Base-by-base conservation (phyloP, 139 green algal species). In the Chlamydomonas sp. region DNA sequence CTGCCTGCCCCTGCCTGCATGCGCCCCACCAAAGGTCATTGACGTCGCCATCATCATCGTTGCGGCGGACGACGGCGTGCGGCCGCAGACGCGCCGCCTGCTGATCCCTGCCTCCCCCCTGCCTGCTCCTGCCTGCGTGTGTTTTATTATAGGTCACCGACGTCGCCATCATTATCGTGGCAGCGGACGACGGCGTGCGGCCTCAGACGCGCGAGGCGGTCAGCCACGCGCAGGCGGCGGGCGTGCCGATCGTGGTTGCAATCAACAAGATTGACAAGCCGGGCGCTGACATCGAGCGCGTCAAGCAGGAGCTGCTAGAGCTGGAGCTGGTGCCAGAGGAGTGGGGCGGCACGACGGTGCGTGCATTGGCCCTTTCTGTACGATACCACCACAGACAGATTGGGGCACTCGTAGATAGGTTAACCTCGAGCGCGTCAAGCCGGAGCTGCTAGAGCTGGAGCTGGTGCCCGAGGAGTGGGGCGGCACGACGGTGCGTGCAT, bases 21-120 rank as follows among this genome's bases (percentile, higher is more conserved):
- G n/a, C n/a, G n/a, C n/a, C n/a, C n/a, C n/a, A n/a, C n/a, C n/a
- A n/a, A n/a, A n/a, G 71, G 92, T 98, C 26, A 99, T 93, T 0
- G 95, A 99, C 79, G 87, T 98, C 29, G 95, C 93, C 5, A 85
- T 99, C 73, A 90, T 99, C 72, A 93, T 98, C 31, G 90, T 98
- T 37, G 95, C 95, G 20, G 95, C 94, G 6, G 92, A 98, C 73
- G 95, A 98, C 69, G 95, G 95, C 20, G 90, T 99, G 63, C 82
- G 87, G 67, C 95, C 95, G 36, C 95, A 99, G 84, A 98, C 95
- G 2, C n/a, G n/a, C n/a, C n/a, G n/a, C n/a, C n/a, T n/a, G n/a
- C n/a, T n/a, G n/a, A 66, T 4, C 28, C 5, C 20, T 20, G 5
- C n/a, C n/a, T n/a, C n/a, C n/a, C n/a, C n/a, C n/a, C n/a, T n/a